These are phyloP conservation scores for Talaromyces sp. DNA, from an alignment of 2,329 filamentous ascomycete genomes.

Conservation along the genomic window DNA sequence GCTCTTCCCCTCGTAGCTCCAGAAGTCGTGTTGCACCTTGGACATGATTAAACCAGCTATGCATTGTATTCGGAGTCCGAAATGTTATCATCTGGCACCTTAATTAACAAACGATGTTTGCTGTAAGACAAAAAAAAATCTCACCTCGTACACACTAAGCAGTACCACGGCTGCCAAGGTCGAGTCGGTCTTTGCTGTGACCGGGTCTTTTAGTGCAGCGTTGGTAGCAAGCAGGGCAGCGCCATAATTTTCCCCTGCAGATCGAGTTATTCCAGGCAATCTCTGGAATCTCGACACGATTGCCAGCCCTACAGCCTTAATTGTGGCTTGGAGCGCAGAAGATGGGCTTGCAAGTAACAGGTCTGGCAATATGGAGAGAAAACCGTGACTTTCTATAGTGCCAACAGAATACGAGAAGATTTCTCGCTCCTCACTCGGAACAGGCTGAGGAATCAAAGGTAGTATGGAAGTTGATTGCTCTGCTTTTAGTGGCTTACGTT, in stretches of 20 bases:
- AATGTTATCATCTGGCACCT: not conserved
- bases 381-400: slow-evolving; percentile 1
- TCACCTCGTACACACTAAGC: slow-evolving; percentile 16
- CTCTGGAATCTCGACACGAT: not conserved
- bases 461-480: not conserved
- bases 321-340: not conserved
- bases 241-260: not conserved
- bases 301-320: not conserved
- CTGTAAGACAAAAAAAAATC: not conserved
- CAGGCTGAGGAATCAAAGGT: not conserved
- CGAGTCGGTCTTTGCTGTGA: slow-evolving; percentile 9
- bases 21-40: slow-evolving; percentile 4
- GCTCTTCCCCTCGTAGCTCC: not conserved
- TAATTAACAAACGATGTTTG: not conserved
- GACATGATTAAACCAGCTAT: slow-evolving; percentile 13
- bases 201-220: slow-evolving; percentile 8
- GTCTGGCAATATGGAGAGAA: slow-evolving; percentile 3
- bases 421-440: not conserved
- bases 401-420: slow-evolving; percentile 7
- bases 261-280: not conserved
- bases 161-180: slow-evolving; percentile 15
- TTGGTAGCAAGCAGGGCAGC: slow-evolving; percentile 12
- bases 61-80: not conserved
- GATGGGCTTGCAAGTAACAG: not conserved
- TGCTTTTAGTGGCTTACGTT: slow-evolving; percentile 4